Evolutionary conservation across 2,329 filamentous ascomycete genomes (phyloP), one percentile per base, ranked within the genome.

Genomic region (Aspergillus fumigatus): DNA sequence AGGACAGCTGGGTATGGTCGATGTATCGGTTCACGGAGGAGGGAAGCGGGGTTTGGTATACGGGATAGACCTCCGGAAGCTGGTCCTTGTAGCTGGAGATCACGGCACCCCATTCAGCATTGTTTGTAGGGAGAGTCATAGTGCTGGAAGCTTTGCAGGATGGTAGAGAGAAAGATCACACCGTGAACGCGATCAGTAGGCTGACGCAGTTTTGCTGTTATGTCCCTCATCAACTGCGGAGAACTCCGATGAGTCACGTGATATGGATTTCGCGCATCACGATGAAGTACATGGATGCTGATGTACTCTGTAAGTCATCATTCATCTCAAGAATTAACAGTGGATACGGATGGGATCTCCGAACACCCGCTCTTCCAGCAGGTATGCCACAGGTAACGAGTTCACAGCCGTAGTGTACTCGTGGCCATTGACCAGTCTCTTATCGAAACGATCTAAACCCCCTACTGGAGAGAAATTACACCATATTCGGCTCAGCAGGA

Each of bases 1-100:
- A 56, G 3, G 68, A 61, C 25, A 78, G 58, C 19, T 75, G 69
- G 3, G 76, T 78, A 59, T 79, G 76, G 59, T 79, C 76, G 58
- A 79, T 77, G 48, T 67, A 70, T 17, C 66, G 65, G 26, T 72
- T 65, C 32, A 76, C 63, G 17, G 58, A 48, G 7, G 67, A 54
- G 23, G 71, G 65, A 10, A 62, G 59, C 25, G 69, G 61, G 4
- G 64, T 56, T 48, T 64, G 65, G 47, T 68, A 65, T 38, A 60
- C 57, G 7, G 62, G 56, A 45, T 56, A 63, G 25, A 53, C 56
- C 4, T 59, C 58, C 6, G 70, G 70, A 3, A 73, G 65, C 4
- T 61, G 54, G 29, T 65, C 57, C 49, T 66, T 65, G 45, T 67
- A 58, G 19, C 57, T 54, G 29, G 65, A 59, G 54, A 75, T 70